These are phyloP conservation scores for Anethum foeniculum DNA, from an alignment of 140 eudicot genomes.

Conservation along the genomic window DNA sequence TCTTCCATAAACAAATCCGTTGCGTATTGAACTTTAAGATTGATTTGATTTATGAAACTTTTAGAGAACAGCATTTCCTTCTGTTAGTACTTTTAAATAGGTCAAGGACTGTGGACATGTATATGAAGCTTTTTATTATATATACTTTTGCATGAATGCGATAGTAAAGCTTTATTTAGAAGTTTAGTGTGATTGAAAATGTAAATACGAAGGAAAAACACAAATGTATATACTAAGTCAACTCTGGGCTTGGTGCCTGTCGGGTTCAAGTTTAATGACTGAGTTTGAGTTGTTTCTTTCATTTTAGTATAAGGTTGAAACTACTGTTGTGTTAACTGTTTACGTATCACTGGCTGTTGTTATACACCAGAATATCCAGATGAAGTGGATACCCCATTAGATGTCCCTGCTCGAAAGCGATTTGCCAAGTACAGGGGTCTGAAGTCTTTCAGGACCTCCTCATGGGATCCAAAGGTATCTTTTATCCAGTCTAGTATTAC, in stretches of 20 bases:
- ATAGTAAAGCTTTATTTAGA: not conserved
- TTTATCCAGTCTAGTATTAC: conserved; percentile 1
- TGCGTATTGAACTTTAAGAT: not conserved
- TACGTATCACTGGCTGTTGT: conserved; percentile 12
- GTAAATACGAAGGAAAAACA: not conserved
- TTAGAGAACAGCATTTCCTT: not conserved
- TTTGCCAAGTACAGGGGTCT: conserved; percentile 95
- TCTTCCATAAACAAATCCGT: not conserved
- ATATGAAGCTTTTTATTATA: not conserved
- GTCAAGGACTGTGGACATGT: not conserved
- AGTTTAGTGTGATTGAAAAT: not conserved
- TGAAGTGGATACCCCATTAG: conserved; percentile 93
- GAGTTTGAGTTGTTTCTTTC: not conserved
- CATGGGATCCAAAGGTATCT: conserved; percentile 91
- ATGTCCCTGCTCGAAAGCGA: conserved; percentile 79
- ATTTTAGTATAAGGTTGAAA: not conserved
- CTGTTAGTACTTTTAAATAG: not conserved
- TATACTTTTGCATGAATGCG: not conserved
- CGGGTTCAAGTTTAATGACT: not conserved
- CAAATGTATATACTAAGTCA: not conserved
- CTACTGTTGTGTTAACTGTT: not conserved
- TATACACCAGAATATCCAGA: conserved; percentile 78
- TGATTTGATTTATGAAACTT: not conserved
- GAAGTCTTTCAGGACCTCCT: conserved; percentile 79
- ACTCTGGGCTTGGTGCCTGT: not conserved